Conservation (phyloP, 2,329 filamentous ascomycete species). For the Sarocladium brachiariae region DNA sequence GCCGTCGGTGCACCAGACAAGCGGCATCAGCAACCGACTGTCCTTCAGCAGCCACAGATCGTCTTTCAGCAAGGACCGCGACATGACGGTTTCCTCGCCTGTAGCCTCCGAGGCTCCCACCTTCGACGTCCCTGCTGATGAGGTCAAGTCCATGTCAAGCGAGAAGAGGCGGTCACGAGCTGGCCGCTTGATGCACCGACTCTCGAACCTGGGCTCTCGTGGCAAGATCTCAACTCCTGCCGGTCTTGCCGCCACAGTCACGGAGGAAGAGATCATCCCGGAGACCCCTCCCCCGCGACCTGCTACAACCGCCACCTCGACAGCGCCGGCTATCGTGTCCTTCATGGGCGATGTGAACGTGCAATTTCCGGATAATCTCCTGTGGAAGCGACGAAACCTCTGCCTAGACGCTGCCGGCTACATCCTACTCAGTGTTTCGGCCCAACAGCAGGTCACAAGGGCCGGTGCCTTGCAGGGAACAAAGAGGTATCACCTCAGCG, state of each 20-base stretch:
- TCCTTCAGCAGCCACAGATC: conserved; percentile 49
- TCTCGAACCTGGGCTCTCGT: conserved; percentile 29
- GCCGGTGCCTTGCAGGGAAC: conserved; percentile 26
- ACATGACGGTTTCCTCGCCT: conserved; percentile 12
- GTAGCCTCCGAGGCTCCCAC: conserved; percentile 32
- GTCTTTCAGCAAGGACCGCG: conserved; percentile 30
- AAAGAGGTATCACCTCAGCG: conserved; percentile 78
- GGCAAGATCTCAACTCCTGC: conserved; percentile 17
- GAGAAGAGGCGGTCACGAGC: conserved; percentile 29
- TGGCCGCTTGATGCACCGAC: conserved; percentile 51
- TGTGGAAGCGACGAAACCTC: conserved; percentile 93
- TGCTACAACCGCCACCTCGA: neutral
- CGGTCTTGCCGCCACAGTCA: conserved; percentile 36
- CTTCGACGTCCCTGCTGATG: conserved; percentile 16
- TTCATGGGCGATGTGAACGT: conserved; percentile 89
- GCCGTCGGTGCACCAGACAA: conserved; percentile 37
- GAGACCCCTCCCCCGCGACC: conserved; percentile 12
- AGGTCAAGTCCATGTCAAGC: conserved; percentile 6
- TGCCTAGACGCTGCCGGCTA: conserved; percentile 79
- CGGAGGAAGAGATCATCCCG: conserved; percentile 7
- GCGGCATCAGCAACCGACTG: conserved; percentile 39
- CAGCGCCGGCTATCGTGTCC: conserved; percentile 39
- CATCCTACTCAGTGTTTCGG: conserved; percentile 59
- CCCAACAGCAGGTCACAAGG: conserved; percentile 3
- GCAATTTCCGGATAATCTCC: conserved; percentile 89